phyloP scores from a whole-genome alignment of 2,329 filamentous ascomycete genomes.

The Zasmidium angulare region DNA sequence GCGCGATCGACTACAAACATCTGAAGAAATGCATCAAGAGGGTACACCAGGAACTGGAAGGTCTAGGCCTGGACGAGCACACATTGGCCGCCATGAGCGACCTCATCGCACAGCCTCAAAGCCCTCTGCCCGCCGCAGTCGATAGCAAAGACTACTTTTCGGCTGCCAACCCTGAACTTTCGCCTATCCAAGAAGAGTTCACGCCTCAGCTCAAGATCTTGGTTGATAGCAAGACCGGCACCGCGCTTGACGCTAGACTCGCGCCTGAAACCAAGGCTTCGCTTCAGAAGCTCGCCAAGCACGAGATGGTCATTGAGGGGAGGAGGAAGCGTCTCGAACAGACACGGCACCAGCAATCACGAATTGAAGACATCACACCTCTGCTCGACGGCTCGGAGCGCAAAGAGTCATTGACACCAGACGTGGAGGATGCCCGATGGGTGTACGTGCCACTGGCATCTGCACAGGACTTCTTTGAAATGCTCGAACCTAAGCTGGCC shows the following conservation, averaged over 20 bases:
- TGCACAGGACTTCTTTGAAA: constrained; percentile 76
- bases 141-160: constrained; percentile 23
- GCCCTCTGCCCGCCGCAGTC: constrained; percentile 1
- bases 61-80: constrained; percentile 69
- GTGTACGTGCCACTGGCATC: constrained; percentile 77
- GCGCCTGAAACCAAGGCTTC: constrained; percentile 64
- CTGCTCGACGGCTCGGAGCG: constrained; percentile 1
- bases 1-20: constrained; percentile 78
- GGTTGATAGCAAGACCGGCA: constrained; percentile 65
- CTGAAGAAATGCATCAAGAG: constrained; percentile 88
- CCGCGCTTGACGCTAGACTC: constrained; percentile 67
- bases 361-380: constrained; percentile 1
- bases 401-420: background rate
- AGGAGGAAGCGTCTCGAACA: constrained; percentile 27
- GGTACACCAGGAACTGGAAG: constrained; percentile 68
- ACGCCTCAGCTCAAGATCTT: constrained; percentile 70
- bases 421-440: constrained; percentile 28
- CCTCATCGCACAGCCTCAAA: constrained; percentile 30
- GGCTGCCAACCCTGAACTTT: constrained; percentile 22
- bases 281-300: constrained; percentile 60
- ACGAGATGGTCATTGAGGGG: constrained; percentile 43
- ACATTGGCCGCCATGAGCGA: constrained; percentile 66
- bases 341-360: constrained; percentile 9
- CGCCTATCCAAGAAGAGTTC: constrained; percentile 43
- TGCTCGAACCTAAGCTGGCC: constrained; percentile 69